Percentiles rank a stretch among this genome's conserved stretches.
These are phyloP conservation scores for Thyridium curvatum DNA, from an alignment of 2,329 filamentous ascomycete species.

Conservation along the genomic window DNA sequence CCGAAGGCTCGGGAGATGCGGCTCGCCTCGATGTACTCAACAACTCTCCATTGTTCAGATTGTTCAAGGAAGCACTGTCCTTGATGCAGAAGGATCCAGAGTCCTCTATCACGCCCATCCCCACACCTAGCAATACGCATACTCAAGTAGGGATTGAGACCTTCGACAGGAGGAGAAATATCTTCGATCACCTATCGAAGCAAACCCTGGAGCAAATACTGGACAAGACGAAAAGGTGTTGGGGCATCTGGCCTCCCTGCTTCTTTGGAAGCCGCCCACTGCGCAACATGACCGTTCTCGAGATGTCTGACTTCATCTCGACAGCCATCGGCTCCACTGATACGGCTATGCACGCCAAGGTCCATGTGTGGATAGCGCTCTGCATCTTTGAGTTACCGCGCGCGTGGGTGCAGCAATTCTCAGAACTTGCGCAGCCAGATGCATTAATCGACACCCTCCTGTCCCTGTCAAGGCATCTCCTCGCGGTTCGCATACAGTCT, in stretches of 20 bases:
- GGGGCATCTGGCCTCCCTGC: conserved; percentile 15
- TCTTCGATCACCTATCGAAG: too few species aligned
- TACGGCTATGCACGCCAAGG: conserved; percentile 30
- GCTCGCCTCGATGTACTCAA: neutral
- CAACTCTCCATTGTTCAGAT: neutral
- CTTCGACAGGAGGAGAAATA: too few species aligned
- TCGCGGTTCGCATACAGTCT: conserved; percentile 42
- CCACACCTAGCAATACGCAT: too few species aligned
- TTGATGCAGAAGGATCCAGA: conserved; percentile 2
- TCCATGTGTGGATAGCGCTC: conserved; percentile 35
- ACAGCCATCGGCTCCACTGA: conserved; percentile 24
- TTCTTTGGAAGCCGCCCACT: conserved; percentile 2
- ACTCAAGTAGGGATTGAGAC: too few species aligned
- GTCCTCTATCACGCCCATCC: conserved; percentile 6
- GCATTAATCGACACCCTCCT: conserved; percentile 38
- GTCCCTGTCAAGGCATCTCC: conserved; percentile 33
- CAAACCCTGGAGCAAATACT: conserved; percentile 12
- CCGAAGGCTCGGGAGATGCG: neutral
- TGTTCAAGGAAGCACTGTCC: conserved; percentile 1
- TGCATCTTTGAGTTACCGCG: conserved; percentile 30
- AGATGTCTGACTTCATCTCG: conserved; percentile 25
- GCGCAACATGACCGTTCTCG: conserved; percentile 2
- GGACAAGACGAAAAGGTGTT: conserved; percentile 12
- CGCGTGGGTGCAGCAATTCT: conserved; percentile 22
- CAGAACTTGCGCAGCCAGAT: conserved; percentile 27